phyloP scores from a whole-genome alignment of 768 basidiomycete species.

The Tulasnella calospora region DNA sequence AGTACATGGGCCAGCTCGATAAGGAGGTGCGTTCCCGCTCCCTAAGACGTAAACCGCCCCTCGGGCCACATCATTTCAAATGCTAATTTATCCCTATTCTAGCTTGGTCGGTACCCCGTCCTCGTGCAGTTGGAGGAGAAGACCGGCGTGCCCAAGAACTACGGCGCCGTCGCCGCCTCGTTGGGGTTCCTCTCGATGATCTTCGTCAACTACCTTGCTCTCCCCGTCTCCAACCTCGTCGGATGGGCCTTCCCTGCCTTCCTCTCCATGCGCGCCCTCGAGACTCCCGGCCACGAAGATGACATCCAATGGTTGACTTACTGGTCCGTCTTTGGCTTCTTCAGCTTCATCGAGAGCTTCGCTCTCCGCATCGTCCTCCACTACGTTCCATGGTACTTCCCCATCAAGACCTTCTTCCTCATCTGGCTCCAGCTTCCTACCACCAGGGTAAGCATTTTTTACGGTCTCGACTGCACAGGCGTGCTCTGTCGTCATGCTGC shows the following conservation, averaged over 20 bases:
- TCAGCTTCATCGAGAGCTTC: conserved; percentile 88
- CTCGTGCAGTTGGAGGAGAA: conserved; percentile 80
- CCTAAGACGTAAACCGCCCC: not conserved
- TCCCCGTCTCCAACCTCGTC: conserved; percentile 88
- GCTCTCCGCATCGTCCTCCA: conserved; percentile 79
- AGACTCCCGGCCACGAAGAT: conserved; percentile 73
- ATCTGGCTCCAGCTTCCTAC: conserved; percentile 86
- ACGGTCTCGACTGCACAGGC: conserved; percentile 32
- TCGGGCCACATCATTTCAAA: not conserved
- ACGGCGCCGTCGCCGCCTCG: conserved; percentile 71
- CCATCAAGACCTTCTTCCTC: conserved; percentile 86
- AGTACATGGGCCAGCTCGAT: conserved; percentile 86
- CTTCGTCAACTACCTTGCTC: conserved; percentile 85
- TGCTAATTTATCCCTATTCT: not conserved
- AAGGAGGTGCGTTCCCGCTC: conserved; percentile 68
- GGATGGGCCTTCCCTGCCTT: conserved; percentile 94
- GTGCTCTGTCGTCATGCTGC: not conserved
- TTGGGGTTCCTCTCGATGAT: conserved; percentile 66
- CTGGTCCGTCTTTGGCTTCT: conserved; percentile 91
- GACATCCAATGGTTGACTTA: conserved; percentile 97
- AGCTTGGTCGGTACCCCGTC: conserved; percentile 72
- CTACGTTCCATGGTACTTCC: conserved; percentile 92
- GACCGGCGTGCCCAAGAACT: conserved; percentile 90
- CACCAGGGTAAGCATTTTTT: conserved; percentile 60
- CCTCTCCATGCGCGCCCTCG: conserved; percentile 91